These are phyloP conservation scores for Paecilomyces dactylethromorphus DNA, from an alignment of 2,329 filamentous ascomycete genomes.

Conservation along the genomic window DNA sequence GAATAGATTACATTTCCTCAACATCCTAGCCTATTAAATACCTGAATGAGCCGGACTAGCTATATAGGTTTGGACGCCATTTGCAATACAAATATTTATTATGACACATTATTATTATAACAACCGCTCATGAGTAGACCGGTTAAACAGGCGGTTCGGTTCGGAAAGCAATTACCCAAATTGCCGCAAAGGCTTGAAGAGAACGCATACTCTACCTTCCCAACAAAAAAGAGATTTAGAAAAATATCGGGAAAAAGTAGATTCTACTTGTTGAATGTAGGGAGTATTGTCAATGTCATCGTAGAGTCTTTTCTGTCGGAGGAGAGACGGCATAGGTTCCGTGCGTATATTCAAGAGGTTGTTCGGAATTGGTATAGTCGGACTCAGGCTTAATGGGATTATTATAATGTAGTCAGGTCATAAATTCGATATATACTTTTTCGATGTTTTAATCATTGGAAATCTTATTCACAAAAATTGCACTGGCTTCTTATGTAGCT, in stretches of 20 bases:
- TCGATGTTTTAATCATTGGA: not conserved
- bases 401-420: not conserved
- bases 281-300: not conserved
- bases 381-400: not conserved
- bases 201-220: not conserved
- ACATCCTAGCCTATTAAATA: no score
- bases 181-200: not conserved
- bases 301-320: not conserved
- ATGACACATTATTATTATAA: no score
- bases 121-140: no score
- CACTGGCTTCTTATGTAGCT: no score
- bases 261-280: not conserved
- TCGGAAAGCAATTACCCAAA: not conserved
- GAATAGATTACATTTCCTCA: no score
- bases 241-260: not conserved
- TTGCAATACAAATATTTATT: no score
- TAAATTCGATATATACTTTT: not conserved
- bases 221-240: not conserved
- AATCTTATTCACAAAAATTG: no score
- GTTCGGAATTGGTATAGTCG: not conserved
- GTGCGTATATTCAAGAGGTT: not conserved
- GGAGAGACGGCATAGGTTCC: not conserved
- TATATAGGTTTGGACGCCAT: no score
- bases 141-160: no score
- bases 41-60: no score